These are phyloP conservation scores for Huntiella bhutanensis DNA, from an alignment of 2,329 filamentous ascomycete genomes.

Conservation along the genomic window DNA sequence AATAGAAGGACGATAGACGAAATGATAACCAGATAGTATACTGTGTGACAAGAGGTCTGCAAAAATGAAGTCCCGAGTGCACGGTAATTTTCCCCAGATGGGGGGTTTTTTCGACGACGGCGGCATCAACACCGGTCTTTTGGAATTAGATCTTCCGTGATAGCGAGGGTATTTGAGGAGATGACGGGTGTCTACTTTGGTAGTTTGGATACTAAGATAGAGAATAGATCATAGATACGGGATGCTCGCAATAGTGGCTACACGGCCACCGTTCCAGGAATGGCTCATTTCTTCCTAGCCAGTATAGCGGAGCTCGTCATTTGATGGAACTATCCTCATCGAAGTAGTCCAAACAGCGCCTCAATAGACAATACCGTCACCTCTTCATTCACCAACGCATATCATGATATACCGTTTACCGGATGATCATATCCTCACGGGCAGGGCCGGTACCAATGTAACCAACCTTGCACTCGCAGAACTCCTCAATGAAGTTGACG, in stretches of 20 bases:
- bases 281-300: conserved; percentile 11
- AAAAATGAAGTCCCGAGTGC: too few species aligned
- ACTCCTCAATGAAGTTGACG: conserved; percentile 47
- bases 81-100: too few species aligned
- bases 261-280: conserved; percentile 12
- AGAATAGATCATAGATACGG: too few species aligned
- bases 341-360: background rate
- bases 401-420: conserved; percentile 11
- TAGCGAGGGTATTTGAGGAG: too few species aligned
- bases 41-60: too few species aligned
- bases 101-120: too few species aligned
- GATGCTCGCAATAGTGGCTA: background rate
- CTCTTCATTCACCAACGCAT: background rate
- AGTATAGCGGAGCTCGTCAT: background rate
- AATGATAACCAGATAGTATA: too few species aligned
- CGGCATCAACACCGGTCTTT: too few species aligned
- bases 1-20: too few species aligned
- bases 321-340: background rate
- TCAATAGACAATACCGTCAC: background rate
- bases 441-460: conserved; percentile 50
- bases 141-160: too few species aligned
- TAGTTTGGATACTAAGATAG: too few species aligned
- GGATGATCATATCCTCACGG: conserved; percentile 42
- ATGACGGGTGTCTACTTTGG: too few species aligned
- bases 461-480: conserved; percentile 34